Evolutionary conservation across 345 rosid genomes (phyloP), one percentile per base, ranked within the genome.

Genomic region (Ricinus communis): DNA sequence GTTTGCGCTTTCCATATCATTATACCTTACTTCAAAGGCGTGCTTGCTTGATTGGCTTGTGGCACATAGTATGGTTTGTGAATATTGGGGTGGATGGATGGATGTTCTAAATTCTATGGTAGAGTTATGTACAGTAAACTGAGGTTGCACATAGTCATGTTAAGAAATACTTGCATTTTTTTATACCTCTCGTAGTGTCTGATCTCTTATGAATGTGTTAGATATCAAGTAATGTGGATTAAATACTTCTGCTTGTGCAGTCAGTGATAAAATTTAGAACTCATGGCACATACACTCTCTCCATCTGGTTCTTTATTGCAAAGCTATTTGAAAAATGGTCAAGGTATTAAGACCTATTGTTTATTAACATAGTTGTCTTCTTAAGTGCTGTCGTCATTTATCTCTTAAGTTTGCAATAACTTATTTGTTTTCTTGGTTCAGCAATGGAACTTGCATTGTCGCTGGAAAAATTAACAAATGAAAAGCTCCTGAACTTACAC

Each of bases 381-480:
- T 5, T 30, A 3, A 3, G 21, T 50, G 0, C 5, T 30, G 5
- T n/a, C n/a, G n/a, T n/a, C n/a, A n/a, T n/a, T 14, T 60, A 5
- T 36, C 11, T 9, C 22, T 47, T 14, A 1, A 52, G 3, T 33
- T 33, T 1, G 46, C 9, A 28, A 58, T 57, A 2, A 73, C 4
- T 47, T 59, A 12, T 3, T 16, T 52, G 0, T 14, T 55, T 62
- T 56, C 59, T 24, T 65, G 27, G 18, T 68, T 50, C 77, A 77
- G 81, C 81, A 1, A 72, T 77, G 81, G 81, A 77, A 62, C 77
- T 77, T 38, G 70, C 81, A 12, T 57, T 77, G 66, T 77, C 77
- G 33, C 58, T 77, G 74, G 81, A 77, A 54, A 77, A 77, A 50
- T 65, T 77, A 13, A 57, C 60, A 19, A 72, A 77, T 55, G 81